Percentiles rank a stretch among this genome's conserved stretches.
Conservation (phyloP, 108 stramenopile species). For the Stephanodiscus triporus region DNA sequence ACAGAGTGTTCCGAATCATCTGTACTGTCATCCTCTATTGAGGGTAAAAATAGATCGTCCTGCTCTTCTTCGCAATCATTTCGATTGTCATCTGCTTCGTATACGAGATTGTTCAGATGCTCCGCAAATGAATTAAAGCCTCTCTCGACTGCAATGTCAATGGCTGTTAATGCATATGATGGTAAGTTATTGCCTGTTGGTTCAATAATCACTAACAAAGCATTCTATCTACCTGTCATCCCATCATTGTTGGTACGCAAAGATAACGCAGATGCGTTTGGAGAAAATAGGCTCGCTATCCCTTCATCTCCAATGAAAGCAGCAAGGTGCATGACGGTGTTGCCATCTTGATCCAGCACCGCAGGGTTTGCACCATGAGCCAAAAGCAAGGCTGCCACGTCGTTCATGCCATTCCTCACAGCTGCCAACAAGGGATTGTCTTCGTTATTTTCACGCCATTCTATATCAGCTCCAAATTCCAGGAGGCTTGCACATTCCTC, state of each 20-base stretch:
- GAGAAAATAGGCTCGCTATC: slow-evolving; percentile 35
- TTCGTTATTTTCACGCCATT: slow-evolving; percentile 9
- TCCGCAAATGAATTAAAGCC: too few species aligned
- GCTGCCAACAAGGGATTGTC: slow-evolving; percentile 51
- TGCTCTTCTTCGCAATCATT: too few species aligned
- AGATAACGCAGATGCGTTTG: slow-evolving; percentile 16
- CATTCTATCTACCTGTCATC: too few species aligned
- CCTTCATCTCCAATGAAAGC: slow-evolving; percentile 29
- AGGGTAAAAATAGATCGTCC: neutral
- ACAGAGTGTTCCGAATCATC: neutral
- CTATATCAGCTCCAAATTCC: slow-evolving; percentile 35
- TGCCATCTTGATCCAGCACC: slow-evolving; percentile 4
- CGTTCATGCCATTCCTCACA: slow-evolving; percentile 16
- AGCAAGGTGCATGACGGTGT: slow-evolving; percentile 41
- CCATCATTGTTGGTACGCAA: too few species aligned
- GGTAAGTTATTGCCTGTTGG: too few species aligned
- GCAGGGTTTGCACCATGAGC: slow-evolving; percentile 48
- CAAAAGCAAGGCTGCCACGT: slow-evolving; percentile 40
- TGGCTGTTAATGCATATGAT: too few species aligned
- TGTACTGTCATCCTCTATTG: neutral
- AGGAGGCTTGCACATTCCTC: slow-evolving; percentile 42
- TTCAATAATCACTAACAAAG: too few species aligned
- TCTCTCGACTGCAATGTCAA: too few species aligned
- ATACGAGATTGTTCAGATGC: too few species aligned
- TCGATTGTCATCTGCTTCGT: too few species aligned